phyloP scores from a whole-genome alignment of 345 rosid species.

The Odontarrhena argentea region DNA sequence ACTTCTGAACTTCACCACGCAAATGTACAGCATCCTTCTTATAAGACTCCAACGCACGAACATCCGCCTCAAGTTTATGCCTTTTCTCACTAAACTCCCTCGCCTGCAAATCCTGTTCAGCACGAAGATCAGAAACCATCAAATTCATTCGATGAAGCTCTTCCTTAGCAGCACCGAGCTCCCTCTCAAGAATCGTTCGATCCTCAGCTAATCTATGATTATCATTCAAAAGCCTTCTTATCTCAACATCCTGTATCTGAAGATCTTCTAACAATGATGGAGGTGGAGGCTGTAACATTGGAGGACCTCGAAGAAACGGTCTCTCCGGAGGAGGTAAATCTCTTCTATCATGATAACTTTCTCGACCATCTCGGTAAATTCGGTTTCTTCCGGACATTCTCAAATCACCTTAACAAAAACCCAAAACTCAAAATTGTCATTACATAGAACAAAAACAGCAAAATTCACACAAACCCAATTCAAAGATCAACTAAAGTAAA shows the following conservation, averaged over 20 bases:
- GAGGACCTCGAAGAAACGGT: slow-evolving; percentile 67
- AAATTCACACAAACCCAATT: slow-evolving; percentile 14
- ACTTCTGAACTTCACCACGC: slow-evolving; percentile 72
- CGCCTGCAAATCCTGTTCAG: slow-evolving; percentile 63
- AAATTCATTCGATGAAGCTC: slow-evolving; percentile 83
- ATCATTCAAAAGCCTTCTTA: slow-evolving; percentile 72
- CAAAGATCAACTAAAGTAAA: not conserved
- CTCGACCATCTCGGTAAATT: slow-evolving; percentile 65
- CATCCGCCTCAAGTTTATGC: slow-evolving; percentile 81
- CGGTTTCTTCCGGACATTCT: slow-evolving; percentile 88
- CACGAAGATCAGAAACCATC: slow-evolving; percentile 61
- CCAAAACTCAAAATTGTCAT: not conserved
- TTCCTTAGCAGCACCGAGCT: slow-evolving; percentile 80
- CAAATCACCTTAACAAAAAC: slow-evolving; percentile 22
- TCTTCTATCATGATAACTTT: slow-evolving; percentile 61
- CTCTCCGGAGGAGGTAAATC: slow-evolving; percentile 68
- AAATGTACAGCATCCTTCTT: slow-evolving; percentile 73
- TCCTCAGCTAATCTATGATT: slow-evolving; percentile 77
- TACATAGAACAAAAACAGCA: not conserved
- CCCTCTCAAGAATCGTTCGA: slow-evolving; percentile 68
- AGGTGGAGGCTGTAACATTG: slow-evolving; percentile 67
- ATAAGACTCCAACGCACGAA: slow-evolving; percentile 77
- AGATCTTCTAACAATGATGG: slow-evolving; percentile 87
- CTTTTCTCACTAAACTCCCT: slow-evolving; percentile 84
- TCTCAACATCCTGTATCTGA: slow-evolving; percentile 75